Evolutionary conservation across 2,329 filamentous ascomycete genomes (phyloP).

Genomic region (Neonectria neomacrospora): DNA sequence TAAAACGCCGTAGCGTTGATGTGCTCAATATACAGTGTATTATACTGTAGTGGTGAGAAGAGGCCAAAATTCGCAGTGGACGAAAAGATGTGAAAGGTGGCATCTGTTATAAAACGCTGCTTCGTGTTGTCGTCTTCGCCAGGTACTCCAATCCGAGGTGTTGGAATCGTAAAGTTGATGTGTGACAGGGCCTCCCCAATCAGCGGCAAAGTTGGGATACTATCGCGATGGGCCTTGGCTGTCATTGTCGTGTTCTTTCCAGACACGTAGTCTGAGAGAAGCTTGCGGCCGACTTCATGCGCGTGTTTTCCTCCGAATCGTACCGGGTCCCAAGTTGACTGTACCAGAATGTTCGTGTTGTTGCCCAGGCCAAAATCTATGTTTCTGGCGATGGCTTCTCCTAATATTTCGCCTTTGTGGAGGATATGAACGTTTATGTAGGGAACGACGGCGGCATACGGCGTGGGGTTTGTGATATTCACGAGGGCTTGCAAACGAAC

Average conservation of each 20-base stretch:
- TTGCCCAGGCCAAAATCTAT: conserved; percentile 73
- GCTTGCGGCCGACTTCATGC: conserved; percentile 70
- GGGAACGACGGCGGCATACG: conserved; percentile 85
- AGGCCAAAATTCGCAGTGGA: conserved; percentile 89
- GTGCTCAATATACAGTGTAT: conserved; percentile 79
- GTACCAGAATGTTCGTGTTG: conserved; percentile 76
- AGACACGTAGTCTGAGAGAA: conserved; percentile 88
- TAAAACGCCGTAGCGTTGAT: conserved; percentile 89
- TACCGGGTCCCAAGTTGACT: conserved; percentile 79
- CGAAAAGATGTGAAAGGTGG: conserved; percentile 86
- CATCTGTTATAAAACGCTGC: conserved; percentile 81
- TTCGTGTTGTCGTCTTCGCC: conserved; percentile 54
- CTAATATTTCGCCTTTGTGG: conserved; percentile 78
- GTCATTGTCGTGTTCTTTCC: conserved; percentile 86
- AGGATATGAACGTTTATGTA: conserved; percentile 81
- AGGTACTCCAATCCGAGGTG: conserved; percentile 74
- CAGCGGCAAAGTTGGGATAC: conserved; percentile 77
- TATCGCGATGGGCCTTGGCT: conserved; percentile 75
- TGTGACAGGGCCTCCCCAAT: conserved; percentile 79
- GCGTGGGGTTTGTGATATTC: conserved; percentile 91
- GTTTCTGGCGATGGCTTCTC: conserved; percentile 75
- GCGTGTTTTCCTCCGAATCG: conserved; percentile 70
- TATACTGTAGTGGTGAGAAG: conserved; percentile 78
- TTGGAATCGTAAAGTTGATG: conserved; percentile 76
- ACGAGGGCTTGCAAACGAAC: conserved; percentile 77